A percentile compares a stretch with the other conserved stretches of the same genome.
Evolutionary conservation across 345 rosid species (phyloP).

Genomic region (Reutealis trisperma): DNA sequence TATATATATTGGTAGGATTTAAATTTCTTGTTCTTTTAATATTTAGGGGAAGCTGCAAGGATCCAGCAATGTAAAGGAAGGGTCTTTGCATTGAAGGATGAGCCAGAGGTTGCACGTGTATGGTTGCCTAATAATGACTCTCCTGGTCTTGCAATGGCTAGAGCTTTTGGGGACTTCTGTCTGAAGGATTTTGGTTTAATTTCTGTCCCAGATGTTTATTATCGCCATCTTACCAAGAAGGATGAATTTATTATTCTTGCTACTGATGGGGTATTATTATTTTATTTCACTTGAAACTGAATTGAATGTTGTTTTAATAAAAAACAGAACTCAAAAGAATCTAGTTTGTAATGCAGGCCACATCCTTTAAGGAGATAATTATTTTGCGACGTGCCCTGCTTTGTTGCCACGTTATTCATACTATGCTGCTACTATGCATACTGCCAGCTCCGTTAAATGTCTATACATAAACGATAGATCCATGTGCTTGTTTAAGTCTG

Average conservation of each 20-base stretch:
- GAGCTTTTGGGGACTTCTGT: conserved; percentile 99
- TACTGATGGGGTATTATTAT: conserved; percentile 77
- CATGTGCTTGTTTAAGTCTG: not conserved
- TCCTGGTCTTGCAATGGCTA: conserved; percentile 98
- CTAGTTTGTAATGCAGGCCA: not conserved
- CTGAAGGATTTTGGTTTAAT: conserved; percentile 96
- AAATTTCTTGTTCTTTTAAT: conserved; percentile 7
- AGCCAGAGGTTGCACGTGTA: conserved; percentile 97
- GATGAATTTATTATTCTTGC: conserved; percentile 90
- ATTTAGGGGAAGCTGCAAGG: conserved; percentile 87
- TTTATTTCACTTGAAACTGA: not conserved
- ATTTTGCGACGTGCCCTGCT: not conserved
- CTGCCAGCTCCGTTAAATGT: not conserved
- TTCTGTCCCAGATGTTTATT: conserved; percentile 79
- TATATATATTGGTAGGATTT: not conserved
- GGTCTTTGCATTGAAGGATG: conserved; percentile 96
- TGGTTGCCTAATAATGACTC: conserved; percentile 96
- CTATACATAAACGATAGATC: not conserved
- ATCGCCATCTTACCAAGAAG: conserved; percentile 59
- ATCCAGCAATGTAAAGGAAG: conserved; percentile 91
- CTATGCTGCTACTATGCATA: not conserved
- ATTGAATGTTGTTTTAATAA: not conserved
- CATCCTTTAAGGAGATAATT: not conserved
- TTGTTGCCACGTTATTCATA: not conserved
- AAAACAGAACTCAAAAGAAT: no score